Base-by-base conservation (phyloP, 2,329 filamentous ascomycete genomes). In the Fusarium sp. region DNA sequence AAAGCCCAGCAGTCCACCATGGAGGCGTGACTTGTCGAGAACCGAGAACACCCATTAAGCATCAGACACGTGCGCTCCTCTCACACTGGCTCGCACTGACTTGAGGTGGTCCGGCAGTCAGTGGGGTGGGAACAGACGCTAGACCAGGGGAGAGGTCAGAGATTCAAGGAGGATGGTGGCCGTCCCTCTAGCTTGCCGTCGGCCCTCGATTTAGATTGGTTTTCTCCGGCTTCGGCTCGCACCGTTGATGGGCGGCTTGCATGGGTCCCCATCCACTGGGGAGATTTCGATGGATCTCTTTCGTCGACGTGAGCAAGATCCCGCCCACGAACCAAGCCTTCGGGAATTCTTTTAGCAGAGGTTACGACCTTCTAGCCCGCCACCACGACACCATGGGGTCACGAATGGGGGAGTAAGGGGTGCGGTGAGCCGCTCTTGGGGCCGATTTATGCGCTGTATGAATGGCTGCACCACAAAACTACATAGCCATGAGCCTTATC, bases 181-280 rank as follows among this genome's bases (percentile, higher is more conserved):
- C 54, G 54, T 66, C 47, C 52, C 53, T 57, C 51, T 67, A 74
- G 73, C 71, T 71, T 72, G 62, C 71, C 71, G 67, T 72, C 74
- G 72, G 74, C 71, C 63, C 70, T 73, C 64, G 71, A 71, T 71
- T 76, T 76, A 77, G 75, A 71, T 73, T 77, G 65, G 66, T 73
- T 75, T 70, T 74, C 72, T 75, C 75, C 77, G 76, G 75, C 74
- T 71, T 77, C 77, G 77, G 77, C 75, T 79, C 77, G 77, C 77
- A 77, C 76, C 77, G 77, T 76, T 75, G 75, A 73, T 74, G 66
- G 69, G 74, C 73, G 73, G 75, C 70, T 72, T 73, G 72, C 72
- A 75, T 75, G 70, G 73, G 64, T 49, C 61, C 72, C 64, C 65
- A 72, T 73, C 65, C 68, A 59, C 61, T 64, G 65, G 67, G 55